A percentile compares a stretch with the other conserved stretches of the same genome.
phyloP scores from a whole-genome alignment of 1,139 yeast genomes.

The Pichia sp. region DNA sequence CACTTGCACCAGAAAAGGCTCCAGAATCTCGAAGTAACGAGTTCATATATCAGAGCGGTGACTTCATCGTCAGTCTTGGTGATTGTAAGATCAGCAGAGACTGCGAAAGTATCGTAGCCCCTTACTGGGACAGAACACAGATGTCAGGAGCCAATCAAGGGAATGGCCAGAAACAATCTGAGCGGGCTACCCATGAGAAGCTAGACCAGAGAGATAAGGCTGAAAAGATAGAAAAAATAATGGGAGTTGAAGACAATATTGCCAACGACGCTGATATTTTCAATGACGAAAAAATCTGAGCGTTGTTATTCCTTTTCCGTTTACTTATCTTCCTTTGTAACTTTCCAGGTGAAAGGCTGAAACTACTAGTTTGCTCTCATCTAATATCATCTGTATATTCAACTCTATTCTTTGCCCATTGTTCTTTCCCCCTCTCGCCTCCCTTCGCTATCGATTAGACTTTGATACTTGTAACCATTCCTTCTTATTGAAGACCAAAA shows the following conservation, averaged over 20 bases:
- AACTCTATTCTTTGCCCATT: background rate
- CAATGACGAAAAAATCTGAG: background rate
- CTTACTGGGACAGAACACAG: slow-evolving; percentile 5
- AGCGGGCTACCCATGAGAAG: background rate
- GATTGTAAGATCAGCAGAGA: slow-evolving; percentile 41
- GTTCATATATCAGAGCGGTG: slow-evolving; percentile 52
- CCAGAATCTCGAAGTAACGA: slow-evolving; percentile 31
- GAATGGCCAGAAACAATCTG: background rate
- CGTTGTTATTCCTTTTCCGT: background rate
- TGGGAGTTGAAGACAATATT: background rate
- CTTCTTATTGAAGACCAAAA: background rate
- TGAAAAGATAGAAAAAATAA: background rate
- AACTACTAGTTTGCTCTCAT: background rate
- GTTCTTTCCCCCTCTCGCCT: background rate
- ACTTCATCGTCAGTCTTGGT: slow-evolving; percentile 57
- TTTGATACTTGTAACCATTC: background rate
- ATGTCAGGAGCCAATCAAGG: background rate
- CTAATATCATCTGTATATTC: background rate
- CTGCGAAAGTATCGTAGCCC: slow-evolving; percentile 42
- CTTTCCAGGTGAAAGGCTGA: background rate
- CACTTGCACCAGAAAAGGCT: slow-evolving; percentile 27
- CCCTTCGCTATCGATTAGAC: background rate
- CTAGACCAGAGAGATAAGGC: background rate
- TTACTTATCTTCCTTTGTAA: background rate
- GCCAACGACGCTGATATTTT: background rate